Percentiles rank a stretch among this genome's conserved stretches.
Evolutionary conservation across 2,329 filamentous ascomycete genomes (phyloP).

Genomic region (Dactylonectria macrodidyma): DNA sequence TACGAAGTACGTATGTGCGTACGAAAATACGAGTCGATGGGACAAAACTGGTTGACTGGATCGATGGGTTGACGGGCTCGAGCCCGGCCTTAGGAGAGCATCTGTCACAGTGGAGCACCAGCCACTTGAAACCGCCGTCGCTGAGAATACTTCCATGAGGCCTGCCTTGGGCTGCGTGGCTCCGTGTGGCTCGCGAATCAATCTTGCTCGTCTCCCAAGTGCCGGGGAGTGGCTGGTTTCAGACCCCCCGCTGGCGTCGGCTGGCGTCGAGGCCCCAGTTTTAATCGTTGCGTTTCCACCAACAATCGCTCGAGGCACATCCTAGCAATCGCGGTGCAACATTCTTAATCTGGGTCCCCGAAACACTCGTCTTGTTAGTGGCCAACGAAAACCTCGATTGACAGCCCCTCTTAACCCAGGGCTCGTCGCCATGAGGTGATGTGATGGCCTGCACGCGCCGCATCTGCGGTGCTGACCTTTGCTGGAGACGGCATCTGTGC

Average conservation of each 20-base stretch:
- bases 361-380: conserved; percentile 17
- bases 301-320: conserved; percentile 20
- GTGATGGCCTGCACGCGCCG: background rate
- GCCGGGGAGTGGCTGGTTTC: conserved; percentile 31
- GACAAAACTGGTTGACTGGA: too few relatives aligned
- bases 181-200: conserved; percentile 22
- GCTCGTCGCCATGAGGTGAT: background rate
- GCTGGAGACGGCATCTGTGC: background rate
- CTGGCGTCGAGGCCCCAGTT: background rate
- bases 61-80: background rate
- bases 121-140: conserved; percentile 47
- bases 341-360: conserved; percentile 29
- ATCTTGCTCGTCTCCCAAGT: conserved; percentile 7
- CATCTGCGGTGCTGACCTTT: background rate
- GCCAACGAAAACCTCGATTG: conserved; percentile 9
- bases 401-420: background rate
- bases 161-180: background rate
- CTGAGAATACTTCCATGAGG: conserved; percentile 23
- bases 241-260: conserved; percentile 8
- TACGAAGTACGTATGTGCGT: background rate
- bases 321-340: conserved; percentile 21
- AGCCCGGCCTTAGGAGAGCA: conserved; percentile 31
- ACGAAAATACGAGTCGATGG: too few relatives aligned
- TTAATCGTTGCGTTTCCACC: conserved; percentile 17
- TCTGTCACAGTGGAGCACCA: conserved; percentile 38